Conservation (phyloP, 2,329 filamentous ascomycete genomes). For the Phaeoacremonium minimum region DNA sequence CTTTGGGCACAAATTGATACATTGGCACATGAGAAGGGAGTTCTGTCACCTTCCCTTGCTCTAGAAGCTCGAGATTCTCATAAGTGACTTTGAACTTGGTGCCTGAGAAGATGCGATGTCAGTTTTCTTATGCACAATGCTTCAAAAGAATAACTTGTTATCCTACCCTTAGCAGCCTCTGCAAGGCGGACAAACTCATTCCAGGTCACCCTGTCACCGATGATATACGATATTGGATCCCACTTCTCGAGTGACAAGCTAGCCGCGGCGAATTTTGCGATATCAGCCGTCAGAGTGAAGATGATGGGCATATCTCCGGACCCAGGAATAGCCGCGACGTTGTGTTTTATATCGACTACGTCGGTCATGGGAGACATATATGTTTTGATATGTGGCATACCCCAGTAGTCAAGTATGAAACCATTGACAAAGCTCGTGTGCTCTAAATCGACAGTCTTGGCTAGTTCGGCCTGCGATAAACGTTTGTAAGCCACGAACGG, state of each 20-base stretch:
- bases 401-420: conserved; percentile 42
- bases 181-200: conserved; percentile 38
- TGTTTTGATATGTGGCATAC: conserved; percentile 27
- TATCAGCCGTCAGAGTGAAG: conserved; percentile 44
- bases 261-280: conserved; percentile 39
- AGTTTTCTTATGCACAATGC: neutral
- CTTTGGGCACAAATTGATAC: conserved; percentile 1
- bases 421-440: conserved; percentile 33
- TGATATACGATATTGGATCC: conserved; percentile 28
- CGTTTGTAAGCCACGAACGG: too few relatives aligned
- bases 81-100: neutral
- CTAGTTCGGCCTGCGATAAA: too few relatives aligned
- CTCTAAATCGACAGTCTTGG: too few relatives aligned
- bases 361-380: conserved; percentile 32
- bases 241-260: conserved; percentile 36
- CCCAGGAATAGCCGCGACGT: conserved; percentile 42
- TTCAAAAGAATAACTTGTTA: neutral
- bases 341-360: conserved; percentile 36
- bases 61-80: neutral
- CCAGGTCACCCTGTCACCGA: conserved; percentile 36
- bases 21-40: neutral
- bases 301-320: conserved; percentile 35
- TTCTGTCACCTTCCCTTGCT: neutral
- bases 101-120: neutral
- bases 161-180: conserved; percentile 23